Evolutionary conservation across 2,329 filamentous ascomycete genomes (phyloP).

Genomic region (Hymenoscyphus albidus): DNA sequence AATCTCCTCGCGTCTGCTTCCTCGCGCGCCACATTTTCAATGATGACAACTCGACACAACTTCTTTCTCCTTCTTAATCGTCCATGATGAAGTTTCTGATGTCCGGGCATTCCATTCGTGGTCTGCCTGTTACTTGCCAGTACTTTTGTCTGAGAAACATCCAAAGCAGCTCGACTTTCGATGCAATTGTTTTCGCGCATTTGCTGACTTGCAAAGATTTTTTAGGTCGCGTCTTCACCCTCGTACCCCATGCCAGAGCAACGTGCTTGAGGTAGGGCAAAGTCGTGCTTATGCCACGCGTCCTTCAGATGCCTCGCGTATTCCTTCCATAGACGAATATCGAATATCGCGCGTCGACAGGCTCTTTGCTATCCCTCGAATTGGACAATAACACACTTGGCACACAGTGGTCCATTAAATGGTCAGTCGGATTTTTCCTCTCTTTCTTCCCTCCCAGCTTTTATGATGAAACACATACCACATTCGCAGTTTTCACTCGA

Average conservation of each 20-base stretch:
- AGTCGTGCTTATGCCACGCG: background rate
- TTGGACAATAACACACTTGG: background rate
- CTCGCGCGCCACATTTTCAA: slow-evolving; percentile 35
- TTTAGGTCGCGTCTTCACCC: slow-evolving; percentile 10
- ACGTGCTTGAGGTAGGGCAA: background rate
- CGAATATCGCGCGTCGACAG: background rate
- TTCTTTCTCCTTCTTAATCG: slow-evolving; percentile 90
- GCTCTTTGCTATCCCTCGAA: slow-evolving; percentile 3
- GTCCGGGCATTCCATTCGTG: slow-evolving; percentile 57
- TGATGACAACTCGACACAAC: slow-evolving; percentile 66
- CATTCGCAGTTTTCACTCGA: slow-evolving; percentile 91
- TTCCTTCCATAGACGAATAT: background rate
- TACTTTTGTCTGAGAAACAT: slow-evolving; percentile 69
- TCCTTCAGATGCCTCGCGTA: background rate
- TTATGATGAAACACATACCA: slow-evolving; percentile 72
- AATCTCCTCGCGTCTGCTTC: slow-evolving; percentile 7
- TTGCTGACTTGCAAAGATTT: slow-evolving; percentile 26
- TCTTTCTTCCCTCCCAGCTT: slow-evolving; percentile 24
- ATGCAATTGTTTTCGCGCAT: slow-evolving; percentile 15
- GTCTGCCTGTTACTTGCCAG: slow-evolving; percentile 85
- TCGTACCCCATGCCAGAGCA: background rate
- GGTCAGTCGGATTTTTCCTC: slow-evolving; percentile 18
- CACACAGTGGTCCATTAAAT: slow-evolving; percentile 3
- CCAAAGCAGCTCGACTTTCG: slow-evolving; percentile 18
- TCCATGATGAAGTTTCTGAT: slow-evolving; percentile 74